Percentiles rank a stretch among this genome's conserved stretches.
Conservation (phyloP, 441 rosid genomes). For the Croton laevigatus region DNA sequence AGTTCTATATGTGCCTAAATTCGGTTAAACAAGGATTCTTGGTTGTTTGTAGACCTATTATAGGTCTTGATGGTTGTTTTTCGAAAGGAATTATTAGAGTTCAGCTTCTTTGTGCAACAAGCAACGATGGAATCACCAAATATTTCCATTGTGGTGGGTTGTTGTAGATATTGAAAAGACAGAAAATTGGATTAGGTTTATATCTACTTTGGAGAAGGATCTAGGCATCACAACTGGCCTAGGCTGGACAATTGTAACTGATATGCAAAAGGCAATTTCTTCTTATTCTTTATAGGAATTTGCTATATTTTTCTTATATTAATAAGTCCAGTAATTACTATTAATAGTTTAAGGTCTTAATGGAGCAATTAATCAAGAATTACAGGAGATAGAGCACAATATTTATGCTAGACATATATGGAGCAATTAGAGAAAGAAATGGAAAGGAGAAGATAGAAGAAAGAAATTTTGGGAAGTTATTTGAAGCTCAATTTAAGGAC, state of each 20-base stretch:
- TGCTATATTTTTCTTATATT: no score
- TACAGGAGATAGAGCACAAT: background rate
- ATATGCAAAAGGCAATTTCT: no score
- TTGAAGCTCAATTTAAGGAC: background rate
- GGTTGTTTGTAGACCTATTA: no score
- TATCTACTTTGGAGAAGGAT: no score
- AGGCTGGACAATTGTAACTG: no score
- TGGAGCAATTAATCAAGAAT: background rate
- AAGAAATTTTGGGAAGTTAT: background rate
- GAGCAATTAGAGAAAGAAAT: background rate
- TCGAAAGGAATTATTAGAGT: no score
- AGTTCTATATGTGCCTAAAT: no score
- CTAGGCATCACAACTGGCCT: no score
- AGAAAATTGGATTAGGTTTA: background rate
- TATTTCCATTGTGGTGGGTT: background rate
- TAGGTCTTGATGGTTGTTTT: background rate
- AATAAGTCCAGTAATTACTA: no score
- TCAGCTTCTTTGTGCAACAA: background rate
- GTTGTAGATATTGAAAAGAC: background rate
- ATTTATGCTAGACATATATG: background rate
- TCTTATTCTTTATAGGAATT: no score
- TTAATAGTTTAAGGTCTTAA: background rate
- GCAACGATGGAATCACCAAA: background rate
- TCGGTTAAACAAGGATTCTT: no score
- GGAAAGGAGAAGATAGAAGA: background rate